These are phyloP conservation scores for Talaromyces sp. DNA, from an alignment of 2,329 filamentous ascomycete species.

Conservation along the genomic window DNA sequence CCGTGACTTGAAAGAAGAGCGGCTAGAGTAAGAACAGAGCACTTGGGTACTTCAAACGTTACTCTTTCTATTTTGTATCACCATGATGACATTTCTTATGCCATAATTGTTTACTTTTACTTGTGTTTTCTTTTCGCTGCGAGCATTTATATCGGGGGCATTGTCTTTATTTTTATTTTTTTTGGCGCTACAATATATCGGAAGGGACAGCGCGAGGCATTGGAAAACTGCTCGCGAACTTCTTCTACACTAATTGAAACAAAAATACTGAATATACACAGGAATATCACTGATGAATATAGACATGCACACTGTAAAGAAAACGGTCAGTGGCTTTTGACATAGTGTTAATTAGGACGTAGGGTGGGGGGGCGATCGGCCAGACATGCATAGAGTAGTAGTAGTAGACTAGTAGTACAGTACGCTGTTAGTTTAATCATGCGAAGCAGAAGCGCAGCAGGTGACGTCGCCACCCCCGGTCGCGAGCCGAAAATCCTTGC, in stretches of 20 bases:
- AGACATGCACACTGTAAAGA: neutral
- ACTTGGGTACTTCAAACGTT: neutral
- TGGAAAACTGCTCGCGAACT: neutral
- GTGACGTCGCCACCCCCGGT: conserved; percentile 3
- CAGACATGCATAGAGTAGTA: neutral
- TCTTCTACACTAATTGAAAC: neutral
- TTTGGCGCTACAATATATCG: neutral
- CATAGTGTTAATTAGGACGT: neutral
- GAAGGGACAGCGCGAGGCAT: neutral
- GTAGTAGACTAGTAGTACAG: too few relatives aligned
- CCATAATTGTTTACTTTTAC: neutral
- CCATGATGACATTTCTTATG: conserved; percentile 1
- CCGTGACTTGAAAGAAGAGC: conserved; percentile 37
- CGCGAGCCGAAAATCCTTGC: neutral
- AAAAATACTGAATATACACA: neutral
- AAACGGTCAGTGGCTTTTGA: neutral
- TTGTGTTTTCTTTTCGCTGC: neutral
- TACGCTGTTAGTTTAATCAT: neutral
- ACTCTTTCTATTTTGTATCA: neutral
- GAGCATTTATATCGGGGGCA: neutral
- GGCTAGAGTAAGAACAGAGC: conserved; percentile 15
- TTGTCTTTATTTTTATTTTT: neutral
- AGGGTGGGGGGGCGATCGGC: neutral
- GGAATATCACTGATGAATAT: neutral
- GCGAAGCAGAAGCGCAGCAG: neutral